Conservation (phyloP, 345 rosid genomes). For the Syzygium grande region DNA sequence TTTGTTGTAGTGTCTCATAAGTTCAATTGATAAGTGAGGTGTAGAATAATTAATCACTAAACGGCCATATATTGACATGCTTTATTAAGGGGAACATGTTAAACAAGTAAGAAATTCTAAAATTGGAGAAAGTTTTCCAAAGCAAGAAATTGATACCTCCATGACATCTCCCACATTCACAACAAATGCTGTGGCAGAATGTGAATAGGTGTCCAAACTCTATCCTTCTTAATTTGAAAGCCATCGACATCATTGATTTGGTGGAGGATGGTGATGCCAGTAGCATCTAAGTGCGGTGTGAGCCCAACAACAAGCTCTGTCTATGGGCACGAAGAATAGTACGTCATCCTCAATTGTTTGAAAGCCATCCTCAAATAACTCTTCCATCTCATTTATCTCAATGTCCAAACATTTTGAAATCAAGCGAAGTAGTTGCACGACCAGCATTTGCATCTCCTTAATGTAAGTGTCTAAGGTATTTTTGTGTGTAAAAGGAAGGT, state of each 20-base stretch:
- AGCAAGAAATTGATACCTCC: constrained; percentile 5
- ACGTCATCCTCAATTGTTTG: constrained; percentile 18
- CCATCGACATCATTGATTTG: constrained; percentile 19
- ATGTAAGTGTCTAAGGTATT: constrained; percentile 13
- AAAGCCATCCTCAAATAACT: constrained; percentile 25
- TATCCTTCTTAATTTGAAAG: constrained; percentile 14
- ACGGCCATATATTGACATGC: background rate
- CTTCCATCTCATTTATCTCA: constrained; percentile 9
- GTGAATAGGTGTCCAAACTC: constrained; percentile 8
- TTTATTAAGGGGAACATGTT: background rate
- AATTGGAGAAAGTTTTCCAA: background rate
- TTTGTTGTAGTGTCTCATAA: too few relatives aligned
- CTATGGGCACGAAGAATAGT: constrained; percentile 12
- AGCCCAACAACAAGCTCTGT: constrained; percentile 20
- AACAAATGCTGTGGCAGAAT: constrained; percentile 7
- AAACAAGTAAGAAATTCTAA: background rate
- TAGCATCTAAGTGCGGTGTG: constrained; percentile 13
- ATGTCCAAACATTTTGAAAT: constrained; percentile 13
- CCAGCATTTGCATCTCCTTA: constrained; percentile 14
- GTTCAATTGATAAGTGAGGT: background rate
- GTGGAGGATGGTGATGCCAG: constrained; percentile 10
- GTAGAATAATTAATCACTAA: background rate
- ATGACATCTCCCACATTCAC: constrained; percentile 19
- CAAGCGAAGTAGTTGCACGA: constrained; percentile 10
- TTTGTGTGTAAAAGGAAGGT: constrained; percentile 4